Base-by-base conservation (phyloP, 2,329 filamentous ascomycete genomes). In the Colletotrichum theobromicola region DNA sequence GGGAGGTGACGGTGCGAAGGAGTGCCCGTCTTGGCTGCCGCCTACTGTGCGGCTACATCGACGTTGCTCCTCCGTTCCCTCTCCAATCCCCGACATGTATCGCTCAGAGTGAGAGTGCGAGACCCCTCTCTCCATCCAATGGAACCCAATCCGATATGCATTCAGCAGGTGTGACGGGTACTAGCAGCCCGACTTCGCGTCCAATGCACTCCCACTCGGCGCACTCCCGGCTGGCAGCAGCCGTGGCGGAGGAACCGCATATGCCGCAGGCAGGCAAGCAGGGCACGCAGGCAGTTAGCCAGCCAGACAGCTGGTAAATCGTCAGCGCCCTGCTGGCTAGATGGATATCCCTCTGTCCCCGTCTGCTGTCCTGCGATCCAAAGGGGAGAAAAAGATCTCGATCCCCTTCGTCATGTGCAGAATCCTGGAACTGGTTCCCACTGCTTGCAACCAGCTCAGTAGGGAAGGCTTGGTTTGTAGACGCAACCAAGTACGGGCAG, bases 391-490 rank as follows among this genome's bases (percentile, higher is more conserved):
- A 57, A 46, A 30, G 55, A 66, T 71, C 67, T 71, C 67, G 67
- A 66, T 57, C 62, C 21, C 18, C 18, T 46, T 42, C 28, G 61
- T 71, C 67, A 71, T 69, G 53, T 71, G 67, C 60, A 30, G 28
- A n/a, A 60, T 71, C 71, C 61, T 71, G 61, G 72, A 66, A 66
- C 30, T 37, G 28, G 32, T 53, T 71, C 53, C 53, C 71, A 61
- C 35, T 50, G 71, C 60, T 61, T 28, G 61, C 21, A 46, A 71
- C 28, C 71, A 62, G 61, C 30, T 26, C 10, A 55, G 61, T 63
- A 60, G 35, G 35, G 28, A 74, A 65, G 18, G 37, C 53, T 46
- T 55, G 57, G 42, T 50, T 62, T 46, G 66, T 46, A 18, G 24
- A n/a, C 24, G 21, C 55, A 60, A 61, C 57, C 26, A 55, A 66